Percentiles rank a stretch among this genome's conserved stretches.
Evolutionary conservation across 2,329 filamentous ascomycete genomes (phyloP).

Genomic region (Diaporthe aspalathi): DNA sequence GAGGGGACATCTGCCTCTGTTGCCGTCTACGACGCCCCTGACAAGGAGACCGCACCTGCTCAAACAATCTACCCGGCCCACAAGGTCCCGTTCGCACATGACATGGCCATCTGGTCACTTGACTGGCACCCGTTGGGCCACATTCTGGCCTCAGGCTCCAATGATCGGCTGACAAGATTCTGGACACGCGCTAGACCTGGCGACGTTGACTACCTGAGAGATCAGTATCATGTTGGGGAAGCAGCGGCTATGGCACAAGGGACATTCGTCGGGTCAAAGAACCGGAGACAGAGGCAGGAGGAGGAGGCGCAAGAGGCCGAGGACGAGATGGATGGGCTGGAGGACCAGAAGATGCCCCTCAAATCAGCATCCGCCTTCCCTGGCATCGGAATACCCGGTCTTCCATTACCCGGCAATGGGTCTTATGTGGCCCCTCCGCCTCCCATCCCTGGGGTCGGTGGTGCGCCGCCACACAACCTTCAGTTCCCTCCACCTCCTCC

Average conservation of each 20-base stretch:
- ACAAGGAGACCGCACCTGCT: conserved; percentile 81
- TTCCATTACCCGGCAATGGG: conserved; percentile 57
- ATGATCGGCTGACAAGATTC: conserved; percentile 96
- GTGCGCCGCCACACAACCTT: conserved; percentile 58
- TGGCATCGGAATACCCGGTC: conserved; percentile 66
- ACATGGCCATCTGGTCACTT: conserved; percentile 96
- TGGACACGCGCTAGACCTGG: conserved; percentile 93
- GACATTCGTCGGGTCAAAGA: conserved; percentile 88
- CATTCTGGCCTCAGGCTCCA: conserved; percentile 93
- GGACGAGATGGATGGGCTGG: conserved; percentile 91
- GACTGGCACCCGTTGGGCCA: conserved; percentile 98
- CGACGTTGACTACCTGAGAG: conserved; percentile 85
- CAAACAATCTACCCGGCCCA: conserved; percentile 96
- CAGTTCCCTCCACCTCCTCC: conserved; percentile 64
- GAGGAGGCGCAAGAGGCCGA: conserved; percentile 95
- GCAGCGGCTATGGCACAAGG: conserved; percentile 92
- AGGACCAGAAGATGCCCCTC: conserved; percentile 86
- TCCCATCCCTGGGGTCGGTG: conserved; percentile 63
- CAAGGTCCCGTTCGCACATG: conserved; percentile 86
- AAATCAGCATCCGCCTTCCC: conserved; percentile 65
- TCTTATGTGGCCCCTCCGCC: conserved; percentile 51
- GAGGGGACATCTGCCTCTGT: conserved; percentile 76
- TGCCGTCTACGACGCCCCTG: conserved; percentile 86
- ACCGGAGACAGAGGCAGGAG: conserved; percentile 82
- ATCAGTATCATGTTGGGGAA: conserved; percentile 95